Evolutionary conservation across 495 filamentous ascomycete genomes (phyloP), one percentile per base, ranked within the genome.

Genomic region (Sabuloglossum arenarium): DNA sequence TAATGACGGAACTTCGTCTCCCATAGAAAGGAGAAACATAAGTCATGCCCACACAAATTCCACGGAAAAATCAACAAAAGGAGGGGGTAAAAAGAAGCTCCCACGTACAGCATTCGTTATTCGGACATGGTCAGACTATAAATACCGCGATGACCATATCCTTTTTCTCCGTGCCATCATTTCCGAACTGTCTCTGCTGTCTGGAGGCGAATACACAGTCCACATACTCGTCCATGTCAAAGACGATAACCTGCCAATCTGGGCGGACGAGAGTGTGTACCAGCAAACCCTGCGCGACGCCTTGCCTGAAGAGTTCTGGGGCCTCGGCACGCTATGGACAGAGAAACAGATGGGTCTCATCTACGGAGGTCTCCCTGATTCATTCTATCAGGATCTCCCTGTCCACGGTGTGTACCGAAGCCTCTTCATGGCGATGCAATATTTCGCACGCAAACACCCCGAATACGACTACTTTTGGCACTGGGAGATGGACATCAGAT

Each of bases 381-480:
- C 78, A 24, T 81, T 74, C 64, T 76, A 76, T 53, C 79, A 81
- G 11, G 81, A 79, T 6, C 71, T 95, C 1, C 86, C 85, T 0
- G 79, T 94, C 0, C 84, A 95, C 66, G 91, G 90, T 3, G 86
- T 86, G 0, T 97, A 97, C 68, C 84, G 91, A 42, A 85, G 83
- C 57, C 79, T 86, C 25, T 88, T 86, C 64, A 90, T 96, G 86
- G 86, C 90, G 10, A 79, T 97, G 71, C 91, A 96, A 63, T 82
- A 85, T 66, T 98, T 95, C 63, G 83, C 90, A 16, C 79, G 86
- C 60, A 76, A 79, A 42, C 91, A 98, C 65, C 85, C 86, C 0
- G 89, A 96, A 64, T 98, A 91, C 64, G 93, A 97, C 57, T 86
- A 81, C 68, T 85, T 90, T 68, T 98, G 91, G 91, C 88, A 98